These are phyloP conservation scores for Fusarium begoniae DNA, from an alignment of 2,329 filamentous ascomycete genomes.

Conservation along the genomic window DNA sequence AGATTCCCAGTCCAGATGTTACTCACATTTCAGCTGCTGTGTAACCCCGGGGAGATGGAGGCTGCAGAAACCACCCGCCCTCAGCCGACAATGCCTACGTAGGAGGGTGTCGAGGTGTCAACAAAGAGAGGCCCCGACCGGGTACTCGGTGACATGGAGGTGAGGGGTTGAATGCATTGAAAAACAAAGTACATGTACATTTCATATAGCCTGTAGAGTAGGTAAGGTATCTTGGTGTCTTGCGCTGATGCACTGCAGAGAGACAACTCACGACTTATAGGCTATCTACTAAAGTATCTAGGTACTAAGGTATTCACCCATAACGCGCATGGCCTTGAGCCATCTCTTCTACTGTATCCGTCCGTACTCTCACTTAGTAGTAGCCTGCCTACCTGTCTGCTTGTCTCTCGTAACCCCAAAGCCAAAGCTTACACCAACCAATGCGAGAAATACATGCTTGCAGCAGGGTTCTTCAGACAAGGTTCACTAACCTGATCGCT, in stretches of 20 bases:
- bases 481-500: background rate
- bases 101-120: background rate
- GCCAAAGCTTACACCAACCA: background rate
- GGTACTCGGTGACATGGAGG: slow-evolving; percentile 31
- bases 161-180: slow-evolving; percentile 1
- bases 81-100: slow-evolving; percentile 10
- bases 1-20: background rate
- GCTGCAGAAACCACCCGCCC: slow-evolving; percentile 28
- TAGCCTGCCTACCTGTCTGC: background rate
- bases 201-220: background rate
- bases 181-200: background rate
- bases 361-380: background rate
- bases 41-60: slow-evolving; percentile 27
- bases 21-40: background rate
- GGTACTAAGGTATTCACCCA: too few relatives aligned
- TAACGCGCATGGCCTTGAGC: slow-evolving; percentile 8
- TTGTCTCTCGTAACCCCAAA: background rate
- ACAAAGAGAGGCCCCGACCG: slow-evolving; percentile 1
- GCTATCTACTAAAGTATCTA: too few relatives aligned
- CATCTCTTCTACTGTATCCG: slow-evolving; percentile 1
- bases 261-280: background rate
- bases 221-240: background rate
- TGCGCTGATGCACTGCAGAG: background rate
- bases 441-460: slow-evolving; percentile 14
- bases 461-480: background rate